phyloP scores from a whole-genome alignment of 2,329 filamentous ascomycete species.

The Aspergillus intermedius region DNA sequence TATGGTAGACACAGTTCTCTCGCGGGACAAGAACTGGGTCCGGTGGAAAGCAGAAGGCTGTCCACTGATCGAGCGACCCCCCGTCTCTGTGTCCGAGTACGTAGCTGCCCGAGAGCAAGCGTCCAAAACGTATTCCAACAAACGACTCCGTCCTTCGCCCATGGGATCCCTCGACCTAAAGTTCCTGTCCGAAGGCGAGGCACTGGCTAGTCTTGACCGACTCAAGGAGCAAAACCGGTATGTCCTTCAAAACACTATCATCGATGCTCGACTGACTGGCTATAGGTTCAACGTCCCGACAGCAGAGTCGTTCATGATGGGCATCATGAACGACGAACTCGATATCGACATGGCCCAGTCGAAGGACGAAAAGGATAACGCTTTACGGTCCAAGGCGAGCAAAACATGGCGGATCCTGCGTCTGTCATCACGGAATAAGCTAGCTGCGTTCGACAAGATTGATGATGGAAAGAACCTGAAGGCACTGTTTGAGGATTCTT shows the following conservation, averaged over 20 bases:
- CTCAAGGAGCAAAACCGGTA: constrained; percentile 58
- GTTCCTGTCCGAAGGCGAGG: constrained; percentile 66
- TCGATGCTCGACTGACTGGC: constrained; percentile 9
- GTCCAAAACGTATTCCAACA: constrained; percentile 61
- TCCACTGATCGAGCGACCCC: constrained; percentile 71
- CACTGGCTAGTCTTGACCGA: constrained; percentile 57
- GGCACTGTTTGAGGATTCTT: constrained; percentile 38
- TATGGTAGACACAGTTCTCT: constrained; percentile 93
- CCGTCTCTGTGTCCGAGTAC: constrained; percentile 64
- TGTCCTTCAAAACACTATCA: too few relatives aligned
- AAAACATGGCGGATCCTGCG: constrained; percentile 87
- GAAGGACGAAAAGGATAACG: constrained; percentile 53
- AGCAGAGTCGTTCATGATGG: constrained; percentile 62
- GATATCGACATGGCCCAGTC: constrained; percentile 75
- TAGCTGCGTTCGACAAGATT: constrained; percentile 78
- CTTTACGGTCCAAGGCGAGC: constrained; percentile 69
- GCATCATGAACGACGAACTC: constrained; percentile 72
- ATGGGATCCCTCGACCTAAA: constrained; percentile 68
- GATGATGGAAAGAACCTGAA: constrained; percentile 69
- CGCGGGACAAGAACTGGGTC: constrained; percentile 97
- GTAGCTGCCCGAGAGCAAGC: constrained; percentile 61
- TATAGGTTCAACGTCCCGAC: constrained; percentile 60
- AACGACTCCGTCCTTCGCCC: constrained; percentile 61
- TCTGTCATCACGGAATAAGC: constrained; percentile 65
- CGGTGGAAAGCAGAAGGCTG: constrained; percentile 97